These are phyloP conservation scores for Melanomma pulvis-pyrius DNA, from an alignment of 495 filamentous ascomycete species.

Conservation along the genomic window DNA sequence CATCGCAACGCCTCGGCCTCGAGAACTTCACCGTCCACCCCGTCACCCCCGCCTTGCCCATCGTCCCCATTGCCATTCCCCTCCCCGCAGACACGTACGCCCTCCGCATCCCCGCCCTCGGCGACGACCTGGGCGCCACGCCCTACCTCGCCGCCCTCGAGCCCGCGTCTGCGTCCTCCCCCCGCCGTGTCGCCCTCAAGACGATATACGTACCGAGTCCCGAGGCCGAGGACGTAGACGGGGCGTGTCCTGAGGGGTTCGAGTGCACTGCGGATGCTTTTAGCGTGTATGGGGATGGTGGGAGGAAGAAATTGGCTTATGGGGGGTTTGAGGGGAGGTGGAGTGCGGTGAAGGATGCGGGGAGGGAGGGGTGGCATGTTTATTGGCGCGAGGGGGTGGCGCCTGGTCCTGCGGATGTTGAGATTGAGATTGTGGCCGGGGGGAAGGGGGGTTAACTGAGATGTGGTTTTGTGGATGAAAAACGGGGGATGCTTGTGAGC, in stretches of 20 bases:
- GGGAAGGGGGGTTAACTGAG: not conserved
- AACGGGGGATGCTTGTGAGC: not conserved
- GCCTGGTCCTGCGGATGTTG: too few species aligned
- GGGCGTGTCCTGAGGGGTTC: not conserved
- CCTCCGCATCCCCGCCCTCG: not conserved
- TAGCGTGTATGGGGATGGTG: not conserved
- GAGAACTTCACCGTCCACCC: constrained; percentile 27
- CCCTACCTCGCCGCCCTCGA: not conserved
- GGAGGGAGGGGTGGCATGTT: constrained; percentile 3
- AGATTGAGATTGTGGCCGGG: too few species aligned
- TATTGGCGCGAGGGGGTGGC: not conserved
- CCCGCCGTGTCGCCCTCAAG: not conserved
- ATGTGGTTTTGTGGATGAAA: not conserved
- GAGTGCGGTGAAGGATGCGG: not conserved
- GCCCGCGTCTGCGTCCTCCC: not conserved
- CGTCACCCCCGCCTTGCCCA: constrained; percentile 4
- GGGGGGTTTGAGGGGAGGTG: not conserved
- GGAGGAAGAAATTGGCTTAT: not conserved
- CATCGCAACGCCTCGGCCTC: constrained; percentile 14
- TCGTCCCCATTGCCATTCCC: not conserved
- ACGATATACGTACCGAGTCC: not conserved
- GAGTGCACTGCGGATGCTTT: constrained; percentile 6
- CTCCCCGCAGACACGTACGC: not conserved
- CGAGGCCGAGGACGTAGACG: not conserved
- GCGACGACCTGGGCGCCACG: not conserved